Evolutionary conservation across 1,284 basidiomycete genomes (phyloP), one percentile per base, ranked within the genome.

Genomic region (Malassezia sp.): DNA sequence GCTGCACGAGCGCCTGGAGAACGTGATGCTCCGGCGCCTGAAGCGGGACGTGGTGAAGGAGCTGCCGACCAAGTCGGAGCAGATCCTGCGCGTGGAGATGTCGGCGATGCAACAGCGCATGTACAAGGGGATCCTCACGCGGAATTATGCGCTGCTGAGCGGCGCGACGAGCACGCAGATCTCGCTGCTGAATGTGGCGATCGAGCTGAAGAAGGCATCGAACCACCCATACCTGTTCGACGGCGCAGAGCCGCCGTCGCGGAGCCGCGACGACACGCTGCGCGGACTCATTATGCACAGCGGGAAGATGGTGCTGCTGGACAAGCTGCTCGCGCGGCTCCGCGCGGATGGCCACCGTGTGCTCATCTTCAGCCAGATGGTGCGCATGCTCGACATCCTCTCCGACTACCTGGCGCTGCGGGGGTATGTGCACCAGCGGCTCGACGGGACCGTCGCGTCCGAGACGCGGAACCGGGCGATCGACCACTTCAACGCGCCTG

Each of bases 141-240:
- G 89, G 82, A 97, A 97, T 72, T 97, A 91, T 71, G 79, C 83
- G 64, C 88, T 84, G 14, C 75, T 97, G 44, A 80, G 87, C 61
- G 90, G 73, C 81, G 78, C 59, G 83, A 85, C 67, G 78, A 79
- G 61, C 9, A 60, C 71, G 79, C 74, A 86, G 61, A 87, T 96
- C 66, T 93, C 88, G 66, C 74, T 97, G 67, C 57, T 70, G 42
- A 70, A 71, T 54, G 63, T 71, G 36, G 68, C 70, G 24, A 67
- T 71, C 51, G 69, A 71, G 50, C 54, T 71, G 35, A 70, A 70
- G 20, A 71, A 71, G 56, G 69, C 67, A 1, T 67, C 67, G 27
- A 97, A 97, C 69, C 93, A 99, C 62, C 93, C 93, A 0, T 99
- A 84, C 72, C 79, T 99, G 3, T 97, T 97, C 62, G 91, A 97